Evolutionary conservation across 2,329 filamentous ascomycete species (phyloP), one percentile per base, ranked within the genome.

Genomic region (Fusarium marasasianum): DNA sequence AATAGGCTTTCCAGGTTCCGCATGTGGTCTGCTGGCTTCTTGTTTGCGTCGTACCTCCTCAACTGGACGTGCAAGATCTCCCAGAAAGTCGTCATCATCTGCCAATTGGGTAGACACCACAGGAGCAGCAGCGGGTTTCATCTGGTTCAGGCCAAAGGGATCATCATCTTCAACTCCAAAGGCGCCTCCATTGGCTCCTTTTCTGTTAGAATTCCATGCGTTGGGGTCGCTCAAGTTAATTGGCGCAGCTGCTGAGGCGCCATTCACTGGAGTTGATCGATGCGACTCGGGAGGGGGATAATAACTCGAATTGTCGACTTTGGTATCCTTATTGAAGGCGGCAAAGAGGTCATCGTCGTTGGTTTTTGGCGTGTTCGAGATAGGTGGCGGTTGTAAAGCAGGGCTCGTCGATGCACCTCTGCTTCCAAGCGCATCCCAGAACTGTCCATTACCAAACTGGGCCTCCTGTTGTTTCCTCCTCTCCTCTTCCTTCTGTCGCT

Each of bases 111-210:
- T 63, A 29, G 80, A 74, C 29, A 80, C 70, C 9, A 80, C 64
- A 37, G 77, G 50, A 76, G 84, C 53, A 75, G 84, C 54, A 37
- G 63, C 83, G 8, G 78, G 83, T 72, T 89, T 89, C 78, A 94
- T 81, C 73, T 92, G 86, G 67, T 87, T 91, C 41, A 98, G 84
- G 2, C 94, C 96, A 80, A 98, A 98, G 5, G 95, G 94, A 79
- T 98, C 94, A 79, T 97, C 94, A 76, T 98, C 94, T 65, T 96
- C 92, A 37, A 89, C 86, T 18, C 81, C 84, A 70, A 91, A 83
- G 0, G 76, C 81, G 17, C 78, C 80, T 48, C 78, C 77, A 61
- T 79, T 79, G 3, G 82, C 73, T 24, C 76, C 75, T 58, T 81
- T 72, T 33, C 76, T 66, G 8, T 79, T 50, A 35, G 71, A 62